Base-by-base conservation (phyloP, 2,329 filamentous ascomycete genomes). In the Oidium heveae region DNA sequence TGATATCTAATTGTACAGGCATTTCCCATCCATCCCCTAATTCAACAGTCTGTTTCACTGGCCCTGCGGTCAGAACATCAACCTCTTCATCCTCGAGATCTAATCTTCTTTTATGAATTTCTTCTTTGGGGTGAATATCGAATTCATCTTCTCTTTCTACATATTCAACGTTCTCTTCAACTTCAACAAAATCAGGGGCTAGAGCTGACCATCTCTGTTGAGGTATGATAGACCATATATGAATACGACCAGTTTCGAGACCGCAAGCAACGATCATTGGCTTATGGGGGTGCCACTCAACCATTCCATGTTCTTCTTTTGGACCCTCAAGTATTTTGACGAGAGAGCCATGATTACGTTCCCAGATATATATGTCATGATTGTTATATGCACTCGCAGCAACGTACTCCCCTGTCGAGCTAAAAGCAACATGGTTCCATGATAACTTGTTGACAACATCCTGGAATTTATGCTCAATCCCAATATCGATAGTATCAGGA, bases 111-210 rank as follows among this genome's bases (percentile, higher is more conserved):
- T 94, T 89, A 65, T 93, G 86, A 55, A 96, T 81, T 66, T 96
- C 89, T 65, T 95, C 89, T 56, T 89, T 82, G 0, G 87, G 87
- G 65, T 96, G 91, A 55, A 96, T 93, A 66, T 98, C 93, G 62
- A 98, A 98, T 65, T 98, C 91, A 65, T 98, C 91, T 68, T 98
- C 91, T 55, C 79, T 77, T 67, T 98, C 91, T 44, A 93, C 78
- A 65, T 98, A 98, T 66, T 96, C 86, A 22, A 94, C 87, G 61
- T 98, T 98, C 68, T 98, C 91, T 68, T 98, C 91, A 15, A 98
- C 87, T 67, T 98, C 91, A 43, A 82, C 84, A 67, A 98, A 98
- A 68, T 98, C 93, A 0, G 91, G 91, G 6, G 93, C 93, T 33
- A 98, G 74, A 1, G 91, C 89, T 16, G 88, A 95, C 93, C 91